phyloP scores from a whole-genome alignment of 1,284 basidiomycete species.

The Sanguinoderma infundibulare region DNA sequence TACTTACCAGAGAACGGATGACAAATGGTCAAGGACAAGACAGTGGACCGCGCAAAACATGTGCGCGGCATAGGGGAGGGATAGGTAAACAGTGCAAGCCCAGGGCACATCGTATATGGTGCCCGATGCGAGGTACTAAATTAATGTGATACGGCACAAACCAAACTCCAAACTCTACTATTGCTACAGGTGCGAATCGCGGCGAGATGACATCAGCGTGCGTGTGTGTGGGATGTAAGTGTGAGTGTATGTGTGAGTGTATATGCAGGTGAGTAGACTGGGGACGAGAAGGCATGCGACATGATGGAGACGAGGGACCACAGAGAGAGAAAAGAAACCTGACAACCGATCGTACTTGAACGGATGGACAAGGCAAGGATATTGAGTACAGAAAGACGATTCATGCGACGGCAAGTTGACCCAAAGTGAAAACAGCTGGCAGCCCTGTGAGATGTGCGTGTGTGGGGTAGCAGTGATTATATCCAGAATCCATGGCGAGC shows the following conservation, averaged over 20 bases:
- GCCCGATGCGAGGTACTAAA: constrained; percentile 34
- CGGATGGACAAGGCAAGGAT: constrained; percentile 15
- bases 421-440: constrained; percentile 17
- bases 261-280: neutral
- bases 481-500: neutral
- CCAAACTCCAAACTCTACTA: constrained; percentile 31
- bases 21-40: neutral
- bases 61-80: too few relatives aligned
- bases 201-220: constrained; percentile 14
- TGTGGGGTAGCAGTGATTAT: constrained; percentile 2
- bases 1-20: neutral
- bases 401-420: constrained; percentile 18
- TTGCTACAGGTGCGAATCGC: too few relatives aligned
- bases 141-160: constrained; percentile 20
- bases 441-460: constrained; percentile 24
- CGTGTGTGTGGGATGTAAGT: constrained; percentile 4
- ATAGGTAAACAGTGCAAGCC: too few relatives aligned
- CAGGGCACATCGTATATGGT: constrained; percentile 33
- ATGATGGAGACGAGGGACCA: neutral
- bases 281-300: neutral
- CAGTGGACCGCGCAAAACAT: too few relatives aligned
- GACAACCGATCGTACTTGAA: constrained; percentile 4
- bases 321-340: too few relatives aligned
- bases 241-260: neutral
- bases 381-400: constrained; percentile 12